Base-by-base conservation (phyloP, 805 yeast genomes). In the Tetrapisispora iriomotensis region DNA sequence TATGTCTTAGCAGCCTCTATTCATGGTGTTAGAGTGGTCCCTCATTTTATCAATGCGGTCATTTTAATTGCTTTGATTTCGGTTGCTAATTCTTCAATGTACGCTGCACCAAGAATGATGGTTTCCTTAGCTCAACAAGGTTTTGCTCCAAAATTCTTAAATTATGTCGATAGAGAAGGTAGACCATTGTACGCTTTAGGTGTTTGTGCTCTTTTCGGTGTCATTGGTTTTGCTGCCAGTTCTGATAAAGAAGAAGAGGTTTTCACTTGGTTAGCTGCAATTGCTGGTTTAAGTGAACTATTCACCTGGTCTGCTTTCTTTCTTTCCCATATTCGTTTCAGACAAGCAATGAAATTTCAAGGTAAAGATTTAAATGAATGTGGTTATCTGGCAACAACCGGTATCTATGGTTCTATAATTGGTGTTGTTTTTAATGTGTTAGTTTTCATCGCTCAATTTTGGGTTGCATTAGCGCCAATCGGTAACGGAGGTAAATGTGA, bases 21-120 rank as follows among this genome's bases (percentile, higher is more conserved):
- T 38, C 82, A 74, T 27, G 77, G 79, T 46, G 75, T 81, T 46
- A 65, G 64, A 38, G 82, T 75, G 32, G 68, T 81, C 36, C 88
- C 88, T 32, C 75, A 79, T 39, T 74, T 82, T 45, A 79, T 82
- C 66, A 82, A 82, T 55, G 84, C 77, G 17, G 85, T 80, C 33
- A 79, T 82, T 48, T 65, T 82, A 62, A 60, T 81, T 40, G 79
- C 88, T 6, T 84, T 82, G 19, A 61, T 80, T 39, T 80, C 87
- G 6, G 88, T 81, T 39, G 87, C 86, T 50, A 82, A 81, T 65
- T 75, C 86, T 22, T 75, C 88, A 1, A 74, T 81, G 33, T 82
- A 71, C 56, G 83, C 81, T 14, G 73, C 81, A 43, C 79, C 87
- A 38, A 73, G 90, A 69, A 70, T 85, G 9, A 56, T 82, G 44